Percentiles rank a stretch among this genome's conserved stretches.
Conservation (phyloP, 345 rosid genomes). For the Syzygium aromaticum region DNA sequence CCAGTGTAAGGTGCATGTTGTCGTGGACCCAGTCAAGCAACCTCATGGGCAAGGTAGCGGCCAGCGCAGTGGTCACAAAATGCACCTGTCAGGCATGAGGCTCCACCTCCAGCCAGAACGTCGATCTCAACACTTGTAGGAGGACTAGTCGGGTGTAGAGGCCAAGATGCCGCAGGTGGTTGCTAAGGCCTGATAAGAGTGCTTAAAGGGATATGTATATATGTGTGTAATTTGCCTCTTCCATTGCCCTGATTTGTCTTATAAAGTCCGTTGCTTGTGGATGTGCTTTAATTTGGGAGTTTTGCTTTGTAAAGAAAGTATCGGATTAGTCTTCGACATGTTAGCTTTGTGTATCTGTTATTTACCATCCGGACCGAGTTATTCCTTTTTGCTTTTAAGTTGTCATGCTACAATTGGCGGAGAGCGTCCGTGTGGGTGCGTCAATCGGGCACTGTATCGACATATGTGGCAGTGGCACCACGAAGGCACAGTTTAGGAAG, state of each 20-base stretch:
- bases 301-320: not conserved
- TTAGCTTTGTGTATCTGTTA: not conserved
- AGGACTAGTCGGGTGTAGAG: conserved; percentile 31
- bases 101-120: conserved; percentile 37
- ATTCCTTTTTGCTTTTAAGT: not conserved
- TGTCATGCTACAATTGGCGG: not conserved
- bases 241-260: not conserved
- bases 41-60: conserved; percentile 46
- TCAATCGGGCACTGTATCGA: not conserved
- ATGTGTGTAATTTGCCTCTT: not conserved
- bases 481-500: not conserved
- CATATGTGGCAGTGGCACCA: not conserved
- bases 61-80: conserved; percentile 33
- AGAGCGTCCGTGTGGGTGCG: not conserved
- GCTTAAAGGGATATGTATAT: not conserved
- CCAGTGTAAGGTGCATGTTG: conserved; percentile 45
- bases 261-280: not conserved
- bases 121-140: conserved; percentile 39
- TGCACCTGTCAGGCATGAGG: conserved; percentile 37
- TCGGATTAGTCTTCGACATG: not conserved
- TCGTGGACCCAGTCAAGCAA: conserved; percentile 45
- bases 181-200: conserved; percentile 15
- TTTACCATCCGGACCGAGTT: not conserved
- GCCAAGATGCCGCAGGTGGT: conserved; percentile 28
- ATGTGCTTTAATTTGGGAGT: not conserved